A percentile compares a stretch with the other conserved stretches of the same genome.
Evolutionary conservation across 495 filamentous ascomycete genomes (phyloP).

Genomic region (Mycothermus thermophilus): DNA sequence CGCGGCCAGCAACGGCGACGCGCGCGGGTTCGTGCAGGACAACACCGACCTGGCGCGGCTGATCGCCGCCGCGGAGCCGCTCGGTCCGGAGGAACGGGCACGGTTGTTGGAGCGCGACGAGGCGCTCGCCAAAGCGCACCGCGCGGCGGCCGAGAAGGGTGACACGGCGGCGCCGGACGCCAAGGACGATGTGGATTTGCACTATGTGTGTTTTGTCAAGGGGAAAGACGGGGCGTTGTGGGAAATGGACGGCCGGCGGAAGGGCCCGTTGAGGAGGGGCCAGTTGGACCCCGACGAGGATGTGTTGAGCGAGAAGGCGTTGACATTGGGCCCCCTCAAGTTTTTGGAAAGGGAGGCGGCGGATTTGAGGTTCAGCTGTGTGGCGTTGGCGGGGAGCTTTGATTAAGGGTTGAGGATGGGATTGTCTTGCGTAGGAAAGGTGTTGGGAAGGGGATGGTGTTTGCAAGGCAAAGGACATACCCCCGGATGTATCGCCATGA

Average conservation of each 20-base stretch:
- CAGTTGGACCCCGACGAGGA: constrained; percentile 43
- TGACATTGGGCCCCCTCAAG: constrained; percentile 43
- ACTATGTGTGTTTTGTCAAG: constrained; percentile 81
- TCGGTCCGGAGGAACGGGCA: constrained; percentile 45
- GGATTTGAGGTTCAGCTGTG: constrained; percentile 60
- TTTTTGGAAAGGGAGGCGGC: constrained; percentile 53
- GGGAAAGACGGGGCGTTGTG: constrained; percentile 52
- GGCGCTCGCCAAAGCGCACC: constrained; percentile 58
- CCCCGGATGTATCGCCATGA: too few species aligned
- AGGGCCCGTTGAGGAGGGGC: constrained; percentile 53
- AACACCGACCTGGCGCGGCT: constrained; percentile 29
- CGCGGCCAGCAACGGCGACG: constrained; percentile 45
- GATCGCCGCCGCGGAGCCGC: constrained; percentile 32
- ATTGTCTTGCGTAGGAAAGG: background rate
- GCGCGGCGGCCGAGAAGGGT: constrained; percentile 52
- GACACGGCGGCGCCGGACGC: constrained; percentile 59
- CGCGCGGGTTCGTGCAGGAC: constrained; percentile 28
- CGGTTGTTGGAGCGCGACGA: constrained; percentile 58
- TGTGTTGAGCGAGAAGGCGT: constrained; percentile 51
- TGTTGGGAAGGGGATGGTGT: background rate
- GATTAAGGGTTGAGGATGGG: too few species aligned
- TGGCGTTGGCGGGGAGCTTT: constrained; percentile 52
- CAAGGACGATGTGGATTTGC: constrained; percentile 54
- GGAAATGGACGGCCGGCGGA: constrained; percentile 72
- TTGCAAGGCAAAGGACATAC: too few species aligned